Base-by-base conservation (phyloP, 1,284 basidiomycete genomes). In the Ceratobasidium sp. region DNA sequence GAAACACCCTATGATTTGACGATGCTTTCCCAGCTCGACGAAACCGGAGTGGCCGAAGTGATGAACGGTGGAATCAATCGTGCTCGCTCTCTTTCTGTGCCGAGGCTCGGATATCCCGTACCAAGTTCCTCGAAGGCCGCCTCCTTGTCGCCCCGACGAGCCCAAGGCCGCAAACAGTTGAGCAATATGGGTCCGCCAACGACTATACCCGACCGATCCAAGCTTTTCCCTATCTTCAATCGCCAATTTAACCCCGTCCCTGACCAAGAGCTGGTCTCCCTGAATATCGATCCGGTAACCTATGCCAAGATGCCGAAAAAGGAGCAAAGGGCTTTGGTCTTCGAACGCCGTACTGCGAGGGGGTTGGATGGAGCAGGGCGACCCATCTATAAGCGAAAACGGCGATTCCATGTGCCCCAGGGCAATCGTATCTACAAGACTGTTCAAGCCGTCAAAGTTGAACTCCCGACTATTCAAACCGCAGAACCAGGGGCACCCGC, bases 401-500 rank as follows among this genome's bases (percentile, higher is more conserved):
- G 73, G 40, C 44, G 65, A 38, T 26, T 62, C 23, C 46, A 70
- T 3, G 61, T 59, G 10, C 65, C 70, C 7, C 64, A 62, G 4
- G 52, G 68, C 42, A 71, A 67, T 20, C 74, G 76, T 46, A 62
- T 79, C 5, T 33, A 68, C n/a, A 70, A 79, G 44, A 57, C 80
- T n/a, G 17, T 77, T 42, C 57, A 75, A 56, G 77, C 78, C 40
- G 75, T 78, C 3, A 78, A 88, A 87, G 6, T 90, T 33, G 77
- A 82, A 28, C 70, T 73, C 3, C 64, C 78, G 89, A 0, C 86
- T 87, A 1, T 91, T 90, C 3, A 85, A 87, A 68, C 91, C 90
- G 12, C 83, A 86, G 17, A 87, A 86, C 69, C 84, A 85, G 1
- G 84, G 83, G 28, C 87, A 85, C 15, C 89, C 90, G 1, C 84